phyloP scores from a whole-genome alignment of 1,284 basidiomycete genomes.

The Ganoderma meredithae region DNA sequence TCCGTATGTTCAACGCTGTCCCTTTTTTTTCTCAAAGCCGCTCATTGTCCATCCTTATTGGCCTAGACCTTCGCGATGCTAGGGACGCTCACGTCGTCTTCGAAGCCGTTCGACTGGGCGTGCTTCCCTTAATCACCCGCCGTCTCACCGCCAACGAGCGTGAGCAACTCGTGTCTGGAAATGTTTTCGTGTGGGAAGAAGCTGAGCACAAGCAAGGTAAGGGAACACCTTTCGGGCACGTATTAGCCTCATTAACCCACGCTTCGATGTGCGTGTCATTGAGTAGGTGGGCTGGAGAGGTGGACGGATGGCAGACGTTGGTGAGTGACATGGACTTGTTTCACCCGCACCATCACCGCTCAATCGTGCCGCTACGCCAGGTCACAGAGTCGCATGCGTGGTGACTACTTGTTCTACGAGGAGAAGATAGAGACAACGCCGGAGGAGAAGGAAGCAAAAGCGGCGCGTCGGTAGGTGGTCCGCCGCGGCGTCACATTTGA shows the following conservation, averaged over 20 bases:
- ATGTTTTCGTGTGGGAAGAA: constrained; percentile 86
- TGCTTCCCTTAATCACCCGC: constrained; percentile 74
- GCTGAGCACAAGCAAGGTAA: constrained; percentile 68
- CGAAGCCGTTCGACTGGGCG: constrained; percentile 75
- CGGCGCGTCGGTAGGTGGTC: constrained; percentile 63
- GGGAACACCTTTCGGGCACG: constrained; percentile 9
- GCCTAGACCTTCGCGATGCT: constrained; percentile 70
- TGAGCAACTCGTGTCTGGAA: constrained; percentile 71
- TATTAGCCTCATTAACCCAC: constrained; percentile 24
- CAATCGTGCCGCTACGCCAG: constrained; percentile 43
- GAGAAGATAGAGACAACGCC: constrained; percentile 80
- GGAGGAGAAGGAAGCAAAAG: constrained; percentile 77
- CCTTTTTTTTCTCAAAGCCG: not conserved
- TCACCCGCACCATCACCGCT: constrained; percentile 18
- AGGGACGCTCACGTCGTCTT: constrained; percentile 67
- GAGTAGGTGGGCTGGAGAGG: constrained; percentile 66
- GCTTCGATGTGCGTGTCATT: constrained; percentile 27
- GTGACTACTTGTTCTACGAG: constrained; percentile 81
- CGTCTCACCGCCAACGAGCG: constrained; percentile 72
- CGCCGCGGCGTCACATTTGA: constrained; percentile 14
- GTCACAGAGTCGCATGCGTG: constrained; percentile 84
- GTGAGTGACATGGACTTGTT: constrained; percentile 44
- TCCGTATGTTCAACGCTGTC: constrained; percentile 32
- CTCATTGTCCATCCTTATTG: not conserved
- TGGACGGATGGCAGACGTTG: constrained; percentile 83